Base-by-base conservation (phyloP, 1,284 basidiomycete genomes). In the Exobasidium cylindrosporum region DNA sequence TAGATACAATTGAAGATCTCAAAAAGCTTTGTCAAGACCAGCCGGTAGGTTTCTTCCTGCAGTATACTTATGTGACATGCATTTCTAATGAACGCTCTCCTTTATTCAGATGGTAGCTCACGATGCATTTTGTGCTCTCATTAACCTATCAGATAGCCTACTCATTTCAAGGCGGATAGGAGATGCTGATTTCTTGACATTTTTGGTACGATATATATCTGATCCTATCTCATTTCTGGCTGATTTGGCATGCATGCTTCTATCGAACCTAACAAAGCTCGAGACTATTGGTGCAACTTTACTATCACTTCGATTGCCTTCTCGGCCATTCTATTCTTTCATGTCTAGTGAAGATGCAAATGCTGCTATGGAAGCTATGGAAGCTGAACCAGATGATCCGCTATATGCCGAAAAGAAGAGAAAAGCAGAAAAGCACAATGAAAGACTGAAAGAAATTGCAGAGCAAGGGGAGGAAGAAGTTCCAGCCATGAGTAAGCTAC, bases 241-340 rank as follows among this genome's bases (percentile, higher is more conserved):
- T 31, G 95, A 97, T 82, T 86, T 97, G 10, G 92, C 93, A 0
- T 87, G 91, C 31, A 98, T 99, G 96, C 85, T 98, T 0, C 85
- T 98, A 4, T 97, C 94, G 21, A 99, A 99, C 81, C 83, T 97
- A 47, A 92, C 92, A 14, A 86, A 90, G 13, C 87, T 91, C 57
- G 84, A 91, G 3, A 82, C 85, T 0, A 85, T 90, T 54, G 88
- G 89, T 66, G 83, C 86, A 2, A 80, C 84, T 1, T 82, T 97
- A 10, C 83, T 94, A 2, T 83, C 84, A 1, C 82, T 94, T 32
- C 86, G 68, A 35, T 72, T 79, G 40, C 69, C 72, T 26, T 66
- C 71, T 14, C 65, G 67, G 29, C 74, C 74, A 0, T 73, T 77
- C 57, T 77, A 78, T 63, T 67, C 64, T 35, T 77, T 78, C 58